These are phyloP conservation scores for Stephanodiscus triporus DNA, from an alignment of 108 stramenopile genomes.

Conservation along the genomic window DNA sequence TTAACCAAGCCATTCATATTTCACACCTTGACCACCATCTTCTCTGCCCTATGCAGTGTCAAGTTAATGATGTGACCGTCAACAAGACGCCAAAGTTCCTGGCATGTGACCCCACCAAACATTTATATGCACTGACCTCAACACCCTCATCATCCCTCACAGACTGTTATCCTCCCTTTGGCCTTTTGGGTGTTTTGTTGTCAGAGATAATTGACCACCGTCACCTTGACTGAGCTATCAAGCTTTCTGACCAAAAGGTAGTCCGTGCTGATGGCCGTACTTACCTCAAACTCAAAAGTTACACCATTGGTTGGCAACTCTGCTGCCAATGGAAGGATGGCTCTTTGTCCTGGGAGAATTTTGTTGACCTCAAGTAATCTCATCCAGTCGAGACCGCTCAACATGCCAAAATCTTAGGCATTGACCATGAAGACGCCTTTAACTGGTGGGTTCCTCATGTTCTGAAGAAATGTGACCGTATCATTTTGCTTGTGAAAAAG, in stretches of 20 bases:
- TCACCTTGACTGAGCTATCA: neutral
- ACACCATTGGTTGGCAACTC: conserved; percentile 7
- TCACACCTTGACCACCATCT: conserved; percentile 24
- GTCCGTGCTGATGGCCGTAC: conserved; percentile 4
- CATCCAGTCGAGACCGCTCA: conserved; percentile 18
- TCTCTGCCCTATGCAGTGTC: conserved; percentile 31
- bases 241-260: neutral
- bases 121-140: conserved; percentile 5
- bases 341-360: conserved; percentile 23
- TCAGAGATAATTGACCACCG: neutral
- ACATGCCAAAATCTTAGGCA: conserved; percentile 8
- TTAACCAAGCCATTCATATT: conserved; percentile 18
- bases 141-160: neutral
- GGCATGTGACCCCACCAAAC: neutral
- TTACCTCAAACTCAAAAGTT: conserved; percentile 28
- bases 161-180: neutral
- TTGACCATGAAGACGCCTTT: conserved; percentile 8
- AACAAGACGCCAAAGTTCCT: conserved; percentile 23
- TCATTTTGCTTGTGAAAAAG: neutral
- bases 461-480: conserved; percentile 8
- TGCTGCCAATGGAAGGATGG: conserved; percentile 51
- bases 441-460: conserved; percentile 9
- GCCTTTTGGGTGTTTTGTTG: neutral
- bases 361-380: conserved; percentile 17
- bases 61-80: conserved; percentile 18